Base-by-base conservation (phyloP, 2,329 filamentous ascomycete species). In the Pseudocercospora fijiensis region DNA sequence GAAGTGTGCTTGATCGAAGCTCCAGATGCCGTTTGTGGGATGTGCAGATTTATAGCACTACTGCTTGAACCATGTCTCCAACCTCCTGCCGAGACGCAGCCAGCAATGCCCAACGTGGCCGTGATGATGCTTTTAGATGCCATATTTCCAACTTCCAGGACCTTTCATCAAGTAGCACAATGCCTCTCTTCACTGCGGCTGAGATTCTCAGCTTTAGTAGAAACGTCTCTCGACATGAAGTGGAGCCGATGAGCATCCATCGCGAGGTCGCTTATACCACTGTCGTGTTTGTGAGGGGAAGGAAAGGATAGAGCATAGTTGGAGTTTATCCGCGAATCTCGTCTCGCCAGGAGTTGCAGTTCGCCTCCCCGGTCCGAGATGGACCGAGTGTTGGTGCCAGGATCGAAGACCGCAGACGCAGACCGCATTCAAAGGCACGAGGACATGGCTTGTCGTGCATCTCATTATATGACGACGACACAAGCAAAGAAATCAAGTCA, bases 1-100 rank as follows among this genome's bases (percentile, higher is more conserved):
- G 64, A 64, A 9, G 65, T 61, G 53, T 73, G 72, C n/a, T 64
- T 58, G 20, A 73, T 74, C 0, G 71, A 73, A 7, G 71, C 71
- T 22, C 70, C 68, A 10, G 61, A 37, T 7, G 64, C 61, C 5
- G 57, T 64, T 16, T 57, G 51, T 10, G 66, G 66, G 16, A 70
- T 65, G 16, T 56, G 43, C 7, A 70, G 65, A 8, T 53, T 24
- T 22, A 64, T 64, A 5, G 62, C 49, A 43, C 26, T 22, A n/a
- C 27, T 57, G 53, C 11, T 43, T 2, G 55, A 24, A 5, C 10
- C 27, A 43, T 57, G 33, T 24, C 41, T 47, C 20, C 28, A 55
- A 30, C 49, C 47, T 9, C 47, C 57, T 20, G 51, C 41, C 18
- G 24, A 33, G 13, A 28, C 24, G 2, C 22, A 47, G 4, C 20